These are phyloP conservation scores for Sutorius australiensis DNA, from an alignment of 768 basidiomycete species.

Conservation along the genomic window DNA sequence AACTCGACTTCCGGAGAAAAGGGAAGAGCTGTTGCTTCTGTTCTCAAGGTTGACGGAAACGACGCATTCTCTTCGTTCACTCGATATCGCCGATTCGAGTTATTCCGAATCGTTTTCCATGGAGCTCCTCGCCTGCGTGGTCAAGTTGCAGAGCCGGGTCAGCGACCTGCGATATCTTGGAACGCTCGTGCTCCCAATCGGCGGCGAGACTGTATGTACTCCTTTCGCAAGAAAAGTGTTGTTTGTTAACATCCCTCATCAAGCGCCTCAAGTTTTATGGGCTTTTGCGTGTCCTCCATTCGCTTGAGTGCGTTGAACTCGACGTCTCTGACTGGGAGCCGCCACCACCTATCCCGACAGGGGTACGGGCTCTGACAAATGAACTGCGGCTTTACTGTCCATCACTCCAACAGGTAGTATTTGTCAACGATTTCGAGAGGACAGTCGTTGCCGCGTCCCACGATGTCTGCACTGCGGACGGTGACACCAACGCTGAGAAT, in stretches of 20 bases:
- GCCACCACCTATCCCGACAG: constrained; percentile 46
- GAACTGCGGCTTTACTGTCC: constrained; percentile 62
- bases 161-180: constrained; percentile 55
- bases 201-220: constrained; percentile 31
- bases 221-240: constrained; percentile 1
- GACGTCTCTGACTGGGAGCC: constrained; percentile 68
- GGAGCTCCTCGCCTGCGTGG: constrained; percentile 46
- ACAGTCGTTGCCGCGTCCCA: constrained; percentile 40
- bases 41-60: constrained; percentile 46
- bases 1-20: constrained; percentile 45
- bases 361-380: constrained; percentile 53
- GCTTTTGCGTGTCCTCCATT: constrained; percentile 48
- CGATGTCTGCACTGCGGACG: constrained; percentile 28
- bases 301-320: constrained; percentile 54
- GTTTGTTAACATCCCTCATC: constrained; percentile 5
- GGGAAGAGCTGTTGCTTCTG: constrained; percentile 47
- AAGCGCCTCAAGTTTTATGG: constrained; percentile 64
- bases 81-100: constrained; percentile 60
- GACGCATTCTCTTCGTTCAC: constrained; percentile 41
- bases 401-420: constrained; percentile 49
- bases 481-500: constrained; percentile 21
- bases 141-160: constrained; percentile 33
- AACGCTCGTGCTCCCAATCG: constrained; percentile 59
- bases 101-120: constrained; percentile 54
- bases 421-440: constrained; percentile 61